phyloP scores from a whole-genome alignment of 441 rosid genomes.

The Populus hybrid region DNA sequence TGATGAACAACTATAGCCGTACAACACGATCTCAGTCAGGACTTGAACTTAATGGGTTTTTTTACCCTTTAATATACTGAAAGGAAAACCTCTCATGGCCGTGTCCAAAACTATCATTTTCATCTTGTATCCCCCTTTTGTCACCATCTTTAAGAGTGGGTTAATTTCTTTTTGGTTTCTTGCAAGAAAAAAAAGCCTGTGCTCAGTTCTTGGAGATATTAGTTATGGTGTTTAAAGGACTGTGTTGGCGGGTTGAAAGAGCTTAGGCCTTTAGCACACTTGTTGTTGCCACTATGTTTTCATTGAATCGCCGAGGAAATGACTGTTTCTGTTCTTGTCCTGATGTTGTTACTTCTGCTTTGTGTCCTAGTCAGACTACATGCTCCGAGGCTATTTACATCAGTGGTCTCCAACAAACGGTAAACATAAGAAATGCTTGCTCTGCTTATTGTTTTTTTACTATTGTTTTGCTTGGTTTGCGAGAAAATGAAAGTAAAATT shows the following conservation, averaged over 20 bases:
- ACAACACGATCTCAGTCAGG: too few species aligned
- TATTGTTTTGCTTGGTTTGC: conserved; percentile 1
- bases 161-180: too few species aligned
- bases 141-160: background rate
- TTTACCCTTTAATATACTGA: background rate
- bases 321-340: conserved; percentile 63
- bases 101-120: background rate
- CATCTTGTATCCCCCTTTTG: background rate
- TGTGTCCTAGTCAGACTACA: conserved; percentile 47
- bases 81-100: background rate
- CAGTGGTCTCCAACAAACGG: conserved; percentile 58
- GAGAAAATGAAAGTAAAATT: background rate
- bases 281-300: conserved; percentile 45
- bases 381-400: conserved; percentile 54
- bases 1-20: background rate
- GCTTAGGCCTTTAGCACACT: conserved; percentile 43
- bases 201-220: background rate
- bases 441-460: background rate
- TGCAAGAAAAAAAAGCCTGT: background rate
- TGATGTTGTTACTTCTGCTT: conserved; percentile 47
- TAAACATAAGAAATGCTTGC: background rate
- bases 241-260: conserved; percentile 29
- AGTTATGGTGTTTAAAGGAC: conserved; percentile 23
- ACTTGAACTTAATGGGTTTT: background rate
- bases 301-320: conserved; percentile 59